Conservation (phyloP, 192 early-diverging fungal genomes). For the Rhizoclosmatium globosum region DNA sequence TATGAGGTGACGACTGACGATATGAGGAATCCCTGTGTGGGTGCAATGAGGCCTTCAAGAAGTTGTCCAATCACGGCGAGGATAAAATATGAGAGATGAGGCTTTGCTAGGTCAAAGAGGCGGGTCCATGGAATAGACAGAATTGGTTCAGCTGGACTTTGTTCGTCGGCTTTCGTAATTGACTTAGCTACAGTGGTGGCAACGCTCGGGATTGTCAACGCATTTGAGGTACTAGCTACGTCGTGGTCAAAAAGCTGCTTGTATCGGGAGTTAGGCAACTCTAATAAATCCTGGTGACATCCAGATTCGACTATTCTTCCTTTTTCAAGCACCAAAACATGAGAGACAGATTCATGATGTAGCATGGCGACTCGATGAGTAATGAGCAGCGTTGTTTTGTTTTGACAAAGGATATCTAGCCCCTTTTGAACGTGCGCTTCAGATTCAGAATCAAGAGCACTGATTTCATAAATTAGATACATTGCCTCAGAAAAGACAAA, state of each 20-base stretch:
- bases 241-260: background rate
- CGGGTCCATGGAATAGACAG: too few relatives aligned
- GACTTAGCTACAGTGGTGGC: background rate
- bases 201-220: background rate
- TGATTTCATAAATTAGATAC: background rate
- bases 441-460: constrained; percentile 17
- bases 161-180: background rate
- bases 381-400: constrained; percentile 14
- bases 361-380: constrained; percentile 2
- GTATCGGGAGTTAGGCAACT: background rate
- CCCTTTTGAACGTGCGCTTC: constrained; percentile 4
- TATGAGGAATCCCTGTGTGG: constrained; percentile 7
- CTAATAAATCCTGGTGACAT: background rate
- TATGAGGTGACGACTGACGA: constrained; percentile 20
- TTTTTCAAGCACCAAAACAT: constrained; percentile 3
- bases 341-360: background rate
- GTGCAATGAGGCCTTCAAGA: constrained; percentile 23
- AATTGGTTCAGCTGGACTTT: too few relatives aligned
- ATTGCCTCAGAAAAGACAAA: too few relatives aligned
- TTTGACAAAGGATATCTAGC: background rate
- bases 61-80: background rate
- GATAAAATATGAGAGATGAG: background rate
- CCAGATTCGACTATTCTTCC: constrained; percentile 3
- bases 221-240: background rate
- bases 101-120: too few relatives aligned